Base-by-base conservation (phyloP, 2,329 filamentous ascomycete species). In the Beauveria rudraprayagi region DNA sequence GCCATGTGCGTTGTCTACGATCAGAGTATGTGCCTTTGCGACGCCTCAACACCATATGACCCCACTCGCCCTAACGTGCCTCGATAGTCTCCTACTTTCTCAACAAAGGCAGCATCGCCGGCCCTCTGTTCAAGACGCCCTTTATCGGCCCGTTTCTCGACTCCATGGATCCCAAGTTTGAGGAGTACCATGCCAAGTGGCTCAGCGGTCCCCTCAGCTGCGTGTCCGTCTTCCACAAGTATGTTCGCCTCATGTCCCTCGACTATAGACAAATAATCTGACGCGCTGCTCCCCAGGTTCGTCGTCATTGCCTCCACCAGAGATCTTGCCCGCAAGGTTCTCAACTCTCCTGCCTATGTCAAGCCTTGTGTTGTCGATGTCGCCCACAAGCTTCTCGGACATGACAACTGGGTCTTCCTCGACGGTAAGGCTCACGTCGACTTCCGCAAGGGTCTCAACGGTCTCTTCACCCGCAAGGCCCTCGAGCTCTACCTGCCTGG, bases 151-250 rank as follows among this genome's bases (percentile, higher is more conserved):
- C 94, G 5, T 97, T 99, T 76, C 82, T 97, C 61, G 81, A 97
- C 71, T 96, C 92, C 30, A 81, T 97, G 69, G 87, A 96, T 74
- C 94, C 94, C 62, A 91, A 93, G 70, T 97, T 97, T 73, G 86
- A 88, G 63, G 85, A 92, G 70, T 99, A 99, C 78, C 83, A 92
- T 73, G 87, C 83, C 63, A 97, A 97, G 81, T 99, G 94, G 94
- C 75, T 83, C 69, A 96, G 91, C 71, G 94, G 90, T 52, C 88
- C 90, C 53, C 81, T 99, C 68, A 97, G 92, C 81, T 99, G 94
- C 72, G 94, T 99, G 64, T 97, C 92, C 2, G 92, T 99, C 70
- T 99, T 99, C 80, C 94, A 99, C 85, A 99, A 97, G 91, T 96
- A 84, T 68, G 86, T 62, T 40, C 17, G 24, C 11, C 14, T 11